Conservation (phyloP, 139 green algal species). For the Chlorella vulgaris region DNA sequence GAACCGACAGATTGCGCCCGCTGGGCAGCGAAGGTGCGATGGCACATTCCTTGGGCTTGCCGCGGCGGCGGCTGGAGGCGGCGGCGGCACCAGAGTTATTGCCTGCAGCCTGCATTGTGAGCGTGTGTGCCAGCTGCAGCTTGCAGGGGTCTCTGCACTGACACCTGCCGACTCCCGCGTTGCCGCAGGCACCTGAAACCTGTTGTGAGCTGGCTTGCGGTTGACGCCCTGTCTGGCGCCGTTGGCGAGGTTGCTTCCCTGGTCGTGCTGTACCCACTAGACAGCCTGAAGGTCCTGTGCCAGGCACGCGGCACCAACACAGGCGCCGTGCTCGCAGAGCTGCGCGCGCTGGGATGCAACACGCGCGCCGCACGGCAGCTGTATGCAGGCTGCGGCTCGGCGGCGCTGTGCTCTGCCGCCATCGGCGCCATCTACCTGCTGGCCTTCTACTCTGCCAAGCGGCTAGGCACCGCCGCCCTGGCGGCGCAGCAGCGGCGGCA, state of each 20-base stretch:
- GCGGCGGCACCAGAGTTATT: not conserved
- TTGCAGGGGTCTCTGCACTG: too few relatives aligned
- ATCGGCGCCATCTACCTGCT: slow-evolving; percentile 67
- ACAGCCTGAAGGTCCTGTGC: slow-evolving; percentile 76
- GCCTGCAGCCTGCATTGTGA: too few relatives aligned
- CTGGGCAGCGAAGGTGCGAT: too few relatives aligned
- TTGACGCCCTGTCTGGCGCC: slow-evolving; percentile 63
- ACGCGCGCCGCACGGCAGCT: slow-evolving; percentile 28
- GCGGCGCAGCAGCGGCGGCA: not conserved
- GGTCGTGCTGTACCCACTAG: slow-evolving; percentile 66
- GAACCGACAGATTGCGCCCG: too few relatives aligned
- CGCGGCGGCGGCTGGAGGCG: too few relatives aligned
- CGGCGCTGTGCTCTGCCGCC: slow-evolving; percentile 54
- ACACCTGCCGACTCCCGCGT: too few relatives aligned
- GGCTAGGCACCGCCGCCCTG: not conserved
- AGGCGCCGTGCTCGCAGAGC: slow-evolving; percentile 38
- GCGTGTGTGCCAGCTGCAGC: too few relatives aligned
- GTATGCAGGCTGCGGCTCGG: slow-evolving; percentile 55
- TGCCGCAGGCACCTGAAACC: not conserved
- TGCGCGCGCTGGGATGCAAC: slow-evolving; percentile 26
- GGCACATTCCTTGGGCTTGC: too few relatives aligned
- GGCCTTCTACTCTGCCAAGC: slow-evolving; percentile 47
- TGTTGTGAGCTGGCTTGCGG: slow-evolving; percentile 21
- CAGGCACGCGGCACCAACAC: slow-evolving; percentile 52
- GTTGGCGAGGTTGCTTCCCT: slow-evolving; percentile 68